phyloP scores from a whole-genome alignment of 179 eudicot genomes.

The Drosera spatulata region DNA sequence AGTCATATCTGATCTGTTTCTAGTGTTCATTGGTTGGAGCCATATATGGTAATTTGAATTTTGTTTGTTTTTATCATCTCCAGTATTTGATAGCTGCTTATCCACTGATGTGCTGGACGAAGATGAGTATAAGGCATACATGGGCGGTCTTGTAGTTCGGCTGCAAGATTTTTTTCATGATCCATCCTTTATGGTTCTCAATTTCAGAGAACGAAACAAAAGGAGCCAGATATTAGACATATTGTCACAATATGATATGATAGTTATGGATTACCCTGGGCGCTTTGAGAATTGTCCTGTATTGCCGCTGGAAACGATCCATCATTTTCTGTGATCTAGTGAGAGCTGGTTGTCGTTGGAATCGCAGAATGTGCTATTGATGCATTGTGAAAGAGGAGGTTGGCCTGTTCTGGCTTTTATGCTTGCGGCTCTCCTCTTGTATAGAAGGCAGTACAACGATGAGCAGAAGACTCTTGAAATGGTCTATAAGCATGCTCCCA shows the following conservation, averaged over 20 bases:
- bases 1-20: too few species aligned
- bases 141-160: conserved; percentile 76
- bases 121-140: conserved; percentile 61
- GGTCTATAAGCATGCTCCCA: conserved; percentile 78
- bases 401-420: conserved; percentile 91
- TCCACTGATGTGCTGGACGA: conserved; percentile 68
- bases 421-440: conserved; percentile 63
- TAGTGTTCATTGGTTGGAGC: neutral
- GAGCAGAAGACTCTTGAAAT: conserved; percentile 75
- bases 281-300: conserved; percentile 84
- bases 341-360: conserved; percentile 82
- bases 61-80: conserved; percentile 5
- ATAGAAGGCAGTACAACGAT: conserved; percentile 51
- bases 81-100: conserved; percentile 99
- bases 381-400: conserved; percentile 87
- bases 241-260: conserved; percentile 85
- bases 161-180: conserved; percentile 79
- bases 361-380: conserved; percentile 54
- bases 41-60: neutral
- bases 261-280: conserved; percentile 93
- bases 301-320: conserved; percentile 73
- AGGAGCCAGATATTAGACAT: conserved; percentile 71
- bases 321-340: conserved; percentile 69
- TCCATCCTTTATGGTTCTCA: conserved; percentile 91
- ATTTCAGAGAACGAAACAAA: conserved; percentile 75